Evolutionary conservation across 2,329 filamentous ascomycete genomes (phyloP).

Genomic region (Aspergillus niger): DNA sequence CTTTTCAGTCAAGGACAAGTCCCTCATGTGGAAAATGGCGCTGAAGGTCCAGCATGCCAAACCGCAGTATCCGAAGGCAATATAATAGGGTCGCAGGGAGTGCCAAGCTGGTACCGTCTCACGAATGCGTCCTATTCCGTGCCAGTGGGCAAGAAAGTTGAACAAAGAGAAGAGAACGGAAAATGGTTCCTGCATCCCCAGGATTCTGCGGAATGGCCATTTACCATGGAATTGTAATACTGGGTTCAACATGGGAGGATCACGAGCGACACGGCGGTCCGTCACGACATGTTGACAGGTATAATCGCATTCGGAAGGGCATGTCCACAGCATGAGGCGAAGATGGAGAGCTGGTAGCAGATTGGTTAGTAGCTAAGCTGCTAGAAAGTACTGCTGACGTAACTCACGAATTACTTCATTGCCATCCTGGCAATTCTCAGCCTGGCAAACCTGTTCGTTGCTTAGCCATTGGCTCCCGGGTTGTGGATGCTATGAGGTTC

Average conservation of each 20-base stretch:
- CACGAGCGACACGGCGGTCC: constrained; percentile 64
- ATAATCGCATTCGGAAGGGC: constrained; percentile 94
- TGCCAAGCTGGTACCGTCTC: constrained; percentile 71
- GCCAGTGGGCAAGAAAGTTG: constrained; percentile 83
- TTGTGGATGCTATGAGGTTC: not conserved
- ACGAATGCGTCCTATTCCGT: constrained; percentile 72
- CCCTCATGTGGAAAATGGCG: constrained; percentile 88
- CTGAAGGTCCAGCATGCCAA: constrained; percentile 84
- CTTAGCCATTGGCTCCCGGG: constrained; percentile 18
- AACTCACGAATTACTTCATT: constrained; percentile 70
- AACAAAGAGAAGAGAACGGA: constrained; percentile 90
- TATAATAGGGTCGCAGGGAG: constrained; percentile 76
- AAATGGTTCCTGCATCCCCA: constrained; percentile 94
- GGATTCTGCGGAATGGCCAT: constrained; percentile 90
- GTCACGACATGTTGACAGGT: constrained; percentile 95
- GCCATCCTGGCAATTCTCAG: constrained; percentile 73
- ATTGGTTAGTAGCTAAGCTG: constrained; percentile 13
- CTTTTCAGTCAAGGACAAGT: constrained; percentile 84
- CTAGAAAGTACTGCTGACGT: constrained; percentile 8
- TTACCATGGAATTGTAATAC: constrained; percentile 96
- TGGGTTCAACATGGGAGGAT: constrained; percentile 64
- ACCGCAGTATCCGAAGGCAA: constrained; percentile 76
- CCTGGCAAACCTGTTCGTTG: constrained; percentile 68
- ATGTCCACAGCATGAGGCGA: constrained; percentile 88
- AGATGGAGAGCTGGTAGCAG: constrained; percentile 69